These are phyloP conservation scores for Penicillium ochrochloron DNA, from an alignment of 495 filamentous ascomycete genomes.

Conservation along the genomic window DNA sequence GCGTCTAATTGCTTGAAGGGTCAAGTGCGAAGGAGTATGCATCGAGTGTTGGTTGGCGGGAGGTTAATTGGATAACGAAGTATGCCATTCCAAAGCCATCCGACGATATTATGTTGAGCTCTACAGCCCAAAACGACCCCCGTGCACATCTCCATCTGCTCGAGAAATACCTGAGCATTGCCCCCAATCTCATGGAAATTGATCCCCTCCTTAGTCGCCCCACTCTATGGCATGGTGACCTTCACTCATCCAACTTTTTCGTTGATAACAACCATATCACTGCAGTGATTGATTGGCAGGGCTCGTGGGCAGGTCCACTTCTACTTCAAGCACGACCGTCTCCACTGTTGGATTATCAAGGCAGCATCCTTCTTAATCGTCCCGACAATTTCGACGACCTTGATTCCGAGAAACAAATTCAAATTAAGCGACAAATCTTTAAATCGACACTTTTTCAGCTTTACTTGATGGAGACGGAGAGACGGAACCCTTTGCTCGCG, in stretches of 20 bases:
- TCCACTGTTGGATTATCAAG: constrained; percentile 38
- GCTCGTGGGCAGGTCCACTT: constrained; percentile 38
- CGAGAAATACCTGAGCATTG: constrained; percentile 7
- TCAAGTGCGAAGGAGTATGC: constrained; percentile 27
- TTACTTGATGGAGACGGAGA: constrained; percentile 31
- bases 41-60: constrained; percentile 29
- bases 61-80: constrained; percentile 36
- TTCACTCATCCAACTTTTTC: constrained; percentile 47
- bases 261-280: constrained; percentile 34
- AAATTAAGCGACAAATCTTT: constrained; percentile 33
- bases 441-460: constrained; percentile 36
- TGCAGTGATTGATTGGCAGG: constrained; percentile 43
- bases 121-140: constrained; percentile 7
- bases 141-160: constrained; percentile 9
- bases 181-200: constrained; percentile 34
- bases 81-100: constrained; percentile 31
- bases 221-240: constrained; percentile 42
- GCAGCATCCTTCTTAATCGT: constrained; percentile 29
- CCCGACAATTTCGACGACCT: constrained; percentile 34
- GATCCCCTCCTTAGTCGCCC: constrained; percentile 26
- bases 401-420: constrained; percentile 27
- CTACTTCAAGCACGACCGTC: constrained; percentile 36
- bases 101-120: constrained; percentile 23
- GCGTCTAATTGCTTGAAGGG: constrained; percentile 30
- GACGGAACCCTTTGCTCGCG: constrained; percentile 26